Base-by-base conservation (phyloP, 345 rosid species). In the Eucalyptus sideroxylon region DNA sequence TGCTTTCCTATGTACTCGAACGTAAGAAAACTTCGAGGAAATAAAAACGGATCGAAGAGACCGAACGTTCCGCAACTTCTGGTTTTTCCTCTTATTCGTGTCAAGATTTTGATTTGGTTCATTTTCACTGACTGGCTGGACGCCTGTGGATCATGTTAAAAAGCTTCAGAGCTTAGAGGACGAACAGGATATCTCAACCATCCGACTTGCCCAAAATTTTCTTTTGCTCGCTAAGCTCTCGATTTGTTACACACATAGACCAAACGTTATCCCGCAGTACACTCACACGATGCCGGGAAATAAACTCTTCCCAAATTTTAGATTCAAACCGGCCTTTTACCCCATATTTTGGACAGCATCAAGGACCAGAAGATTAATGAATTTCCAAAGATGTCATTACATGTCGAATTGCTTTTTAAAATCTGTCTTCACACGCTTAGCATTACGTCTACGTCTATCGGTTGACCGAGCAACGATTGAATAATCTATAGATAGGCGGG, bases 261-360 rank as follows among this genome's bases (percentile, higher is more conserved):
- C 0, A n/a, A 1, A 7, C 1, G n/a, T 13, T 62, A 30, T 13
- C n/a, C 31, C 69, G 16, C 31, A 13, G 16, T n/a, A 27, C 34
- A 62, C 31, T 3, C 0, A 67, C 40, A 0, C 23, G 40, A 67
- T 67, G 11, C 80, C 80, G 0, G 0, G 40, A 67, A n/a, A 31
- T 31, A 0, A 67, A 67, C 80, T 67, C 40, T 72, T 34, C 0
- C 44, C 45, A 34, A 19, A 37, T 16, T 50, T 50, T 50, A 50
- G 53, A 50, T 16, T 1, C 53, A 50, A 50, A 50, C 53, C 0
- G 53, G 53, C 19, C 53, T 50, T 50, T 50, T 16, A 50, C 53
- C 53, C 53, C 53, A 50, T 50, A 50, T 50, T 50, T 16, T 50
- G 53, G 21, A 50, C 53, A 50, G 19, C 21, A 50, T 50, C 8